A percentile compares a stretch with the other conserved stretches of the same genome.
Conservation (phyloP, 2,329 filamentous ascomycete genomes). For the Eurotiales sp. region DNA sequence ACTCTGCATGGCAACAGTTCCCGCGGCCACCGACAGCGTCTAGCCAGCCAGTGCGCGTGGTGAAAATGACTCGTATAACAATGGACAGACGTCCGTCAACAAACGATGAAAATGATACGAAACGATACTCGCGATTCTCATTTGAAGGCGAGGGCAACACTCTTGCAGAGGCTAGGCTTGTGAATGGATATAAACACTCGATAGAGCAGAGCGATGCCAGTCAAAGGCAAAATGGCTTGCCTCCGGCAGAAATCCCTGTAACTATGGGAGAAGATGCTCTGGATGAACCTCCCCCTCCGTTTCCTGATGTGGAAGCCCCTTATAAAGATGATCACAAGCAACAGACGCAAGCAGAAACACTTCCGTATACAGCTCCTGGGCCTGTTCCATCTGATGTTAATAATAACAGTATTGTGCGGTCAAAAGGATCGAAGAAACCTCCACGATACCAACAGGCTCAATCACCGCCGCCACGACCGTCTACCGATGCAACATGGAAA, state of each 20-base stretch:
- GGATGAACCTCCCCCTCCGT: conserved; percentile 14
- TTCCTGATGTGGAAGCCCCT: neutral
- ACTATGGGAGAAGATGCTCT: conserved; percentile 10
- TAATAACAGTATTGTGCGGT: neutral
- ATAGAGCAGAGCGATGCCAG: neutral
- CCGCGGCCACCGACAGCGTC: neutral
- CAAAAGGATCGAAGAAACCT: neutral
- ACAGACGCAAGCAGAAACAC: neutral
- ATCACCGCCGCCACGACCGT: neutral
- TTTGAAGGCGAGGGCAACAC: conserved; percentile 13
- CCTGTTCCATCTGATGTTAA: neutral
- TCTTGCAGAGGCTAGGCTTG: conserved; percentile 12
- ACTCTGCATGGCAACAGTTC: neutral
- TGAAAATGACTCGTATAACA: conserved; percentile 6
- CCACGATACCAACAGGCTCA: conserved; percentile 5
- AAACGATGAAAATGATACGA: conserved; percentile 4
- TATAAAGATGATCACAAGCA: conserved; percentile 12
- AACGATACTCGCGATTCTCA: conserved; percentile 11
- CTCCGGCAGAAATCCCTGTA: conserved; percentile 1
- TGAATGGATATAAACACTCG: neutral
- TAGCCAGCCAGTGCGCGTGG: conserved; percentile 7
- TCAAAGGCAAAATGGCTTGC: neutral
- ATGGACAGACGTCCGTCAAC: neutral
- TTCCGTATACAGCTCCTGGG: neutral
- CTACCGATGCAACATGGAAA: neutral